Evolutionary conservation across 192 early-diverging fungal species (phyloP).

Genomic region (Umbelopsis sp.): DNA sequence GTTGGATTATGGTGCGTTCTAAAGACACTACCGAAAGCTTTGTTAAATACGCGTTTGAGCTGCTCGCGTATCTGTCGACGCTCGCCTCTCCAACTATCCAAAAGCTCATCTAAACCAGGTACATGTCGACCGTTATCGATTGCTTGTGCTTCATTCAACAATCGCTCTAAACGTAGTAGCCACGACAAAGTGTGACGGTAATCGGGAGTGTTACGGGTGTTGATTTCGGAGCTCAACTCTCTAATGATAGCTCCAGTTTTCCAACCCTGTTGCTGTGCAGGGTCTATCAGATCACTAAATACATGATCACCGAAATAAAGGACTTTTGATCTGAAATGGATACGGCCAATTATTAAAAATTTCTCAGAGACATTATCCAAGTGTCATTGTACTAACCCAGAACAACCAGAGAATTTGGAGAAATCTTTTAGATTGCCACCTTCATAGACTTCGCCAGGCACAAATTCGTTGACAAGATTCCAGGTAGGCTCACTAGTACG

Average conservation of each 20-base stretch:
- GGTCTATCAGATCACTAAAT: conserved; percentile 64
- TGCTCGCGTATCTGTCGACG: conserved; percentile 45
- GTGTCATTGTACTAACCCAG: conserved; percentile 17
- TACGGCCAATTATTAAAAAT: not conserved
- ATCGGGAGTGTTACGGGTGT: conserved; percentile 49
- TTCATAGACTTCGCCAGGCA: conserved; percentile 61
- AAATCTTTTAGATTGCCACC: conserved; percentile 63
- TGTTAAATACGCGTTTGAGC: conserved; percentile 56
- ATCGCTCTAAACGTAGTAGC: conserved; percentile 55
- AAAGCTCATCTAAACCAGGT: conserved; percentile 28
- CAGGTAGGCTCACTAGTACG: conserved; percentile 51
- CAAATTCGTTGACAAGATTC: conserved; percentile 53
- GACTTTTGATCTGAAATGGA: conserved; percentile 46
- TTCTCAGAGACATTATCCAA: not conserved
- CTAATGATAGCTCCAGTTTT: conserved; percentile 63
- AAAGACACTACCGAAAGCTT: conserved; percentile 64
- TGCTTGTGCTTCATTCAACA: conserved; percentile 60
- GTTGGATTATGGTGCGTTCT: conserved; percentile 61
- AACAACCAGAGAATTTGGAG: conserved; percentile 57
- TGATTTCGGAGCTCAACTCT: conserved; percentile 58
- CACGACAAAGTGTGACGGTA: conserved; percentile 57
- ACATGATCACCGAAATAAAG: conserved; percentile 70
- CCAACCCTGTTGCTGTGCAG: conserved; percentile 65
- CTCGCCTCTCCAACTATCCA: conserved; percentile 54
- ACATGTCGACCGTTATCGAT: conserved; percentile 33